Base-by-base conservation (phyloP, 768 basidiomycete species). In the Agaricus sinodeliciosus region DNA sequence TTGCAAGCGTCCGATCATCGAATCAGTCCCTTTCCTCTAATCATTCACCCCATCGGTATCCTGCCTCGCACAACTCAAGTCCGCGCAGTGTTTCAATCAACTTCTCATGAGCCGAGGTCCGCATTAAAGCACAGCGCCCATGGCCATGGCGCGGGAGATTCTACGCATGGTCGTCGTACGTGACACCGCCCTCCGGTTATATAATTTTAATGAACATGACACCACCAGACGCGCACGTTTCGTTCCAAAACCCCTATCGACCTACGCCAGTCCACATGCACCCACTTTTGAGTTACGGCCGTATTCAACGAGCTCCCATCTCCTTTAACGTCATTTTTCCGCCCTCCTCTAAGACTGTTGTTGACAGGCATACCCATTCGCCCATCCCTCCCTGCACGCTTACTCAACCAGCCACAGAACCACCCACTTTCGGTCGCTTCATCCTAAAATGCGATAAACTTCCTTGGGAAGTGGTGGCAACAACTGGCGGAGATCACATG, bases 371-470 rank as follows among this genome's bases (percentile, higher is more conserved):
- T 9, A 80, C 79, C 3, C 77, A 74, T 55, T 67, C 69, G 2
- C 68, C 84, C 2, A 76, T 86, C 35, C 79, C 82, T 11, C 60
- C 72, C 3, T 75, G 75, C 55, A 81, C 78, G 0, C 76, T 86
- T 41, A 64, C 75, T 1, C 79, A 84, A 59, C 80, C 84, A 6
- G 82, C 84, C 13, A 86, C 84, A 2, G 79, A 83, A 52, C 84
- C 84, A 0, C 76, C 80, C 2, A 78, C 74, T 1, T 72, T 70
- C 18, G 59, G 57, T 15, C 55, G 55, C 16, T 70, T 85, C 28
- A 69, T 80, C 9, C 71, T 86, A 7, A 74, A 72, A 36, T 77
- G 76, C 31, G 74, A 79, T 49, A 77, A 79, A 55, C 73, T 85
- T 54, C 81, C 82, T 3, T 85, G 84, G 84, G 68, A 78, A 0